Evolutionary conservation across 306 rosid species (phyloP).

Genomic region (Nissolia schottii): DNA sequence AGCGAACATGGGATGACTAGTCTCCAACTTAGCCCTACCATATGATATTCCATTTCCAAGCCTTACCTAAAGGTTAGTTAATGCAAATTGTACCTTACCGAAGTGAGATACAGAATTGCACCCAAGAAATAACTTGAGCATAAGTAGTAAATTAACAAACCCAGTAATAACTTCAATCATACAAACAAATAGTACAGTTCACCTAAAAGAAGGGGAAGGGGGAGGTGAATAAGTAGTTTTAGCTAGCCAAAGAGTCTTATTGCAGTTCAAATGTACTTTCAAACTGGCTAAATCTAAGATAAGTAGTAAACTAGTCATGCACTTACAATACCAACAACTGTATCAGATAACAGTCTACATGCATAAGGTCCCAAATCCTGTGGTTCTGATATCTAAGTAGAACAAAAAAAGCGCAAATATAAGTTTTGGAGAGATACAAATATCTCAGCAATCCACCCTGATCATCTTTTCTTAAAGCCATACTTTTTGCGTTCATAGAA

Average conservation of each 20-base stretch:
- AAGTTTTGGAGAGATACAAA: background rate
- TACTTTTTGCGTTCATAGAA: conserved; percentile 89
- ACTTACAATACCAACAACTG: background rate
- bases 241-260: background rate
- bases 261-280: background rate
- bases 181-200: too few relatives aligned
- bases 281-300: background rate
- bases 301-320: background rate
- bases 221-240: background rate
- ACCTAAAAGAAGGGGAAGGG: background rate
- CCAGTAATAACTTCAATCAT: too few relatives aligned
- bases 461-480: conserved; percentile 87
- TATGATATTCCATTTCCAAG: too few relatives aligned
- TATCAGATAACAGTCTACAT: background rate
- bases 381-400: background rate
- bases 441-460: background rate
- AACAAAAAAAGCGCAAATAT: background rate
- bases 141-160: too few relatives aligned
- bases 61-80: too few relatives aligned
- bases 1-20: too few relatives aligned
- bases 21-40: too few relatives aligned
- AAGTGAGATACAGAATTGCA: too few relatives aligned
- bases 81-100: too few relatives aligned
- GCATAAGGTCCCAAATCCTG: background rate
- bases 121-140: too few relatives aligned